Conservation (phyloP, 179 eudicot genomes). For the Beta lomatogona region DNA sequence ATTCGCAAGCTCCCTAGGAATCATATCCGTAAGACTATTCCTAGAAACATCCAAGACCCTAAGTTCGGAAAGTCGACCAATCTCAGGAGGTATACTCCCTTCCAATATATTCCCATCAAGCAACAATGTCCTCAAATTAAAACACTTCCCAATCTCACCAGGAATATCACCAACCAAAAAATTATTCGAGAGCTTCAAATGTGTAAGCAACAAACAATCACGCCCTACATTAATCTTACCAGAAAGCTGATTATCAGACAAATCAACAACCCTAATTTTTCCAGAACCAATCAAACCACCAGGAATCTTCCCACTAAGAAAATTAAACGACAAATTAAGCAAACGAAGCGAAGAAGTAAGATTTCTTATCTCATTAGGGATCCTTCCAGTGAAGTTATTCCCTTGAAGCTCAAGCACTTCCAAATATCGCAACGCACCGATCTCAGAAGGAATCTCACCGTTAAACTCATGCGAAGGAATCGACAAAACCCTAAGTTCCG, state of each 20-base stretch:
- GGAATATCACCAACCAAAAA: conserved; percentile 44
- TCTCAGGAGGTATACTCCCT: conserved; percentile 49
- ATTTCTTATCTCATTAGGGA: conserved; percentile 35
- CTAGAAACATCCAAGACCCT: conserved; percentile 58
- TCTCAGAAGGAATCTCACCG: conserved; percentile 46
- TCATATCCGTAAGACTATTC: conserved; percentile 51
- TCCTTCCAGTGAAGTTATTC: conserved; percentile 43
- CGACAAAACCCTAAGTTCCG: conserved; percentile 42
- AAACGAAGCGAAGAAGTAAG: conserved; percentile 33
- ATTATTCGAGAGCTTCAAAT: conserved; percentile 57
- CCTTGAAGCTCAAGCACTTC: conserved; percentile 48
- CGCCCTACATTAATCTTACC: conserved; percentile 31
- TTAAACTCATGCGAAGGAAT: conserved; percentile 35
- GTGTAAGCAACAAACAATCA: conserved; percentile 38
- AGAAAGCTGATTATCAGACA: conserved; percentile 52
- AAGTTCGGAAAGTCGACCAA: conserved; percentile 45
- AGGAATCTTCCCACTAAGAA: conserved; percentile 43
- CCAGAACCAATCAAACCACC: conserved; percentile 40
- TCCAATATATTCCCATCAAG: conserved; percentile 55
- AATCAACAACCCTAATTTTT: conserved; percentile 42
- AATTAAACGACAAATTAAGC: conserved; percentile 51
- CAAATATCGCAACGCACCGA: conserved; percentile 32
- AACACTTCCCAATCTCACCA: conserved; percentile 41
- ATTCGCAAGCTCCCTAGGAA: conserved; percentile 51
- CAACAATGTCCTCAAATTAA: conserved; percentile 48